Evolutionary conservation across 2,329 filamentous ascomycete species (phyloP).

Genomic region (Pyrenophora teres): DNA sequence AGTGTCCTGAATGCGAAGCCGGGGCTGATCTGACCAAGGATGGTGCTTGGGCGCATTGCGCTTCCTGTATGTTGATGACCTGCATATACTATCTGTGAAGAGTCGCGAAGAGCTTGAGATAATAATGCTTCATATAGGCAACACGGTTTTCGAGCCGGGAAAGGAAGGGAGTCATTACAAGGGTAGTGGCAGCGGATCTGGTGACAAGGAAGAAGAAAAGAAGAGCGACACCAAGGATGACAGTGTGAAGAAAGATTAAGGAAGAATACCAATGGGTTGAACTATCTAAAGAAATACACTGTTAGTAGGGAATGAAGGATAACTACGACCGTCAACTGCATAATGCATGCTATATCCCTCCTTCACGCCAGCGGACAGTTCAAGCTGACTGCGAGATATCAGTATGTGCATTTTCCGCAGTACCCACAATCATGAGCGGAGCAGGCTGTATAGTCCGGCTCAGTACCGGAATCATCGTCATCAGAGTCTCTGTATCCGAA

Average conservation of each 20-base stretch:
- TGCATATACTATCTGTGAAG: background rate
- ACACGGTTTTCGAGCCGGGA: conserved; percentile 36
- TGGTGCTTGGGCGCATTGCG: conserved; percentile 36
- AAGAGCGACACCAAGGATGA: conserved; percentile 20
- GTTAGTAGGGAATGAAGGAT: too few relatives aligned
- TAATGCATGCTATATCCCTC: background rate
- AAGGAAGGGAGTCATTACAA: conserved; percentile 34
- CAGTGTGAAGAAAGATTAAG: conserved; percentile 6
- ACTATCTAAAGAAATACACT: too few relatives aligned
- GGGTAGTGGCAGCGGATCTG: conserved; percentile 31
- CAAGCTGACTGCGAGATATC: background rate
- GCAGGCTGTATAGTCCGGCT: conserved; percentile 46
- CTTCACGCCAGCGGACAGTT: background rate
- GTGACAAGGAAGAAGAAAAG: conserved; percentile 32
- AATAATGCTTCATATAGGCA: conserved; percentile 16
- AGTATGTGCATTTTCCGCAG: conserved; percentile 45
- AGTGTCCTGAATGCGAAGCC: conserved; percentile 38
- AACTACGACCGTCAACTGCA: too few relatives aligned
- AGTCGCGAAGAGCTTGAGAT: background rate
- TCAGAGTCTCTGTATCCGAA: background rate
- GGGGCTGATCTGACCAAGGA: conserved; percentile 37
- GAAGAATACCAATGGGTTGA: background rate
- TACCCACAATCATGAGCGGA: conserved; percentile 44
- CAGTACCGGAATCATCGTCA: conserved; percentile 11
- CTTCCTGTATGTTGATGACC: conserved; percentile 27